A percentile compares a stretch with the other conserved stretches of the same genome.
Conservation (phyloP, 305 asterid genomes). For the Striga hermonthica region DNA sequence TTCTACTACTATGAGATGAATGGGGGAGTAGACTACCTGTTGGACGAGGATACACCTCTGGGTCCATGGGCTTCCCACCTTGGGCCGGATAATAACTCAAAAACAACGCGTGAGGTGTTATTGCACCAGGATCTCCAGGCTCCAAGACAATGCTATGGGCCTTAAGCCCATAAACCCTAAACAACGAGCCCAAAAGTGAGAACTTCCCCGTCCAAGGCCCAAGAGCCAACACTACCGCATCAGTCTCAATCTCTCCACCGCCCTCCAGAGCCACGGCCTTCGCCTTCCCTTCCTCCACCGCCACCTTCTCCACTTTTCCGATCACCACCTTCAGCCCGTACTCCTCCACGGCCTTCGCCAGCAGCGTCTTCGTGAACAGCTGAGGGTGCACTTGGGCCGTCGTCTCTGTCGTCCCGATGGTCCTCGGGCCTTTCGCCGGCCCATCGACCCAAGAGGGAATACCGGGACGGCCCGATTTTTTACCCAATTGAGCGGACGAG, state of each 20-base stretch:
- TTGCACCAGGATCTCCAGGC: constrained; percentile 43
- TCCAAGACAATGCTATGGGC: constrained; percentile 76
- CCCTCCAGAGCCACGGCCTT: constrained; percentile 59
- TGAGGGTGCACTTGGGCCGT: constrained; percentile 91
- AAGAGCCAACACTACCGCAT: constrained; percentile 71
- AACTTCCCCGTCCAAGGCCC: constrained; percentile 85
- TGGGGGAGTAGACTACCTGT: constrained; percentile 41
- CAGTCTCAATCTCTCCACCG: constrained; percentile 55
- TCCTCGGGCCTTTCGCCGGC: constrained; percentile 52
- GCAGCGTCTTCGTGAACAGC: constrained; percentile 54
- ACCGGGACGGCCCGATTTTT: constrained; percentile 29
- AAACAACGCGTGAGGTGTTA: constrained; percentile 65
- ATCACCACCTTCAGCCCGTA: constrained; percentile 63
- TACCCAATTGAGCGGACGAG: background rate
- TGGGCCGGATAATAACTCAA: constrained; percentile 55
- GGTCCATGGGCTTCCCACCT: constrained; percentile 68
- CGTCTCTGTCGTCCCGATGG: constrained; percentile 65
- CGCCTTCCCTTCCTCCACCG: constrained; percentile 52
- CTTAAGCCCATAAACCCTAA: constrained; percentile 58
- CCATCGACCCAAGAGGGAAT: constrained; percentile 80
- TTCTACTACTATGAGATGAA: background rate
- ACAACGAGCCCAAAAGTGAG: constrained; percentile 44
- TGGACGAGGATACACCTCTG: constrained; percentile 86
- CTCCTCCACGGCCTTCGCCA: constrained; percentile 61
- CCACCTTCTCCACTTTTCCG: constrained; percentile 59